phyloP scores from a whole-genome alignment of 176 grass and related monocot species.

The Oryza meridionalis region DNA sequence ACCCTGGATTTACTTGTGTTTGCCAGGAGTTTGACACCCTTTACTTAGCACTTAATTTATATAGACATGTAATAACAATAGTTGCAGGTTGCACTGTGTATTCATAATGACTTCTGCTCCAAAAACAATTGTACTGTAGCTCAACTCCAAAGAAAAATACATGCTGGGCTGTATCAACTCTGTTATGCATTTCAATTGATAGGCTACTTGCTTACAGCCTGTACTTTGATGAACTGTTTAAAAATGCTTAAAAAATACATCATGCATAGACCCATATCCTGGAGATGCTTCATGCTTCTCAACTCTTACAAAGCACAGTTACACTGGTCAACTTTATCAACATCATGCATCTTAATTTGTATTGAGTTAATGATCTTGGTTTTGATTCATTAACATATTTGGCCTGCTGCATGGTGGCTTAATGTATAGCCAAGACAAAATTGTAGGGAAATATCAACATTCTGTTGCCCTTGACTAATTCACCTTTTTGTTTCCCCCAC shows the following conservation, averaged over 20 bases:
- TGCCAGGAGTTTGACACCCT: not conserved
- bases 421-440: slow-evolving; percentile 19
- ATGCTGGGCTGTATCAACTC: slow-evolving; percentile 30
- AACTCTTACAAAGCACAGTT: slow-evolving; percentile 17
- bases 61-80: slow-evolving; percentile 26
- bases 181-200: slow-evolving; percentile 35
- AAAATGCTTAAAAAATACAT: slow-evolving; percentile 26
- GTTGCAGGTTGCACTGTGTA: slow-evolving; percentile 8
- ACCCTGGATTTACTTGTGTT: not conserved
- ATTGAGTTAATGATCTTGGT: not conserved
- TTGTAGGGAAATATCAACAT: slow-evolving; percentile 22
- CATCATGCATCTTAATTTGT: slow-evolving; percentile 1
- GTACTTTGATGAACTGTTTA: slow-evolving; percentile 7
- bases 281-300: slow-evolving; percentile 6
- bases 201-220: slow-evolving; percentile 1
- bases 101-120: slow-evolving; percentile 24
- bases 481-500: slow-evolving; percentile 1
- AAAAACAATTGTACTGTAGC: slow-evolving; percentile 16
- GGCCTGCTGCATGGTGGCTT: not conserved
- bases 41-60: not conserved
- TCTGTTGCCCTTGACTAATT: slow-evolving; percentile 31
- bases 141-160: slow-evolving; percentile 30
- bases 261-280: slow-evolving; percentile 22
- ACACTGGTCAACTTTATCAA: not conserved
- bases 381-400: slow-evolving; percentile 27